Percentiles rank a stretch among this genome's conserved stretches.
Evolutionary conservation across 106 monocot species (phyloP).

Genomic region (Ottelia alismoides): DNA sequence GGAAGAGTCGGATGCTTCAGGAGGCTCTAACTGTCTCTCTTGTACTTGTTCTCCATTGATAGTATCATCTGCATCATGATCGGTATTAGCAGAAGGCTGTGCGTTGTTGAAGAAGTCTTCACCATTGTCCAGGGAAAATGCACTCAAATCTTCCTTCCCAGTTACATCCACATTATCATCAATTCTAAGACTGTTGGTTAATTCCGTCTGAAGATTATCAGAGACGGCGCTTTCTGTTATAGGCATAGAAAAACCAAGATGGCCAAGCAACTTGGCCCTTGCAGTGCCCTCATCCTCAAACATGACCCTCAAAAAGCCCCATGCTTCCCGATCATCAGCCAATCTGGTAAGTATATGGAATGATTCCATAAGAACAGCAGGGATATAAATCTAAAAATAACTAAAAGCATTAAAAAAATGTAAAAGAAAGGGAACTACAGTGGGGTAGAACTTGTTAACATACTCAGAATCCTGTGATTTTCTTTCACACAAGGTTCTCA

Average conservation of each 20-base stretch:
- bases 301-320: slow-evolving; percentile 95
- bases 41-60: slow-evolving; percentile 27
- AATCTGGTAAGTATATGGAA: too few species aligned
- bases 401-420: background rate
- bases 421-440: background rate
- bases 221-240: slow-evolving; percentile 16
- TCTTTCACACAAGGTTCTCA: slow-evolving; percentile 70
- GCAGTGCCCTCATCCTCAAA: slow-evolving; percentile 95
- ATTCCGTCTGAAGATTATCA: slow-evolving; percentile 31
- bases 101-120: slow-evolving; percentile 92
- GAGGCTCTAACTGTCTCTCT: slow-evolving; percentile 11
- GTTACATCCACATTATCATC: slow-evolving; percentile 22
- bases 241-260: slow-evolving; percentile 79
- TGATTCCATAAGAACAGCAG: background rate
- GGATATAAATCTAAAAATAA: slow-evolving; percentile 1
- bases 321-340: slow-evolving; percentile 77
- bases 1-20: slow-evolving; percentile 37
- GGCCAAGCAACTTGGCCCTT: slow-evolving; percentile 73
- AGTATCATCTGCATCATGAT: slow-evolving; percentile 16
- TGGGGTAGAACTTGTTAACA: slow-evolving; percentile 3
- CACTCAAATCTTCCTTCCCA: slow-evolving; percentile 11
- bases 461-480: slow-evolving; percentile 74
- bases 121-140: slow-evolving; percentile 63
- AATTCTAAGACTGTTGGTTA: slow-evolving; percentile 26
- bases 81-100: slow-evolving; percentile 22